A percentile compares a stretch with the other conserved stretches of the same genome.
These are phyloP conservation scores for Phanerochaete sordida DNA, from an alignment of 768 basidiomycete genomes.

Conservation along the genomic window DNA sequence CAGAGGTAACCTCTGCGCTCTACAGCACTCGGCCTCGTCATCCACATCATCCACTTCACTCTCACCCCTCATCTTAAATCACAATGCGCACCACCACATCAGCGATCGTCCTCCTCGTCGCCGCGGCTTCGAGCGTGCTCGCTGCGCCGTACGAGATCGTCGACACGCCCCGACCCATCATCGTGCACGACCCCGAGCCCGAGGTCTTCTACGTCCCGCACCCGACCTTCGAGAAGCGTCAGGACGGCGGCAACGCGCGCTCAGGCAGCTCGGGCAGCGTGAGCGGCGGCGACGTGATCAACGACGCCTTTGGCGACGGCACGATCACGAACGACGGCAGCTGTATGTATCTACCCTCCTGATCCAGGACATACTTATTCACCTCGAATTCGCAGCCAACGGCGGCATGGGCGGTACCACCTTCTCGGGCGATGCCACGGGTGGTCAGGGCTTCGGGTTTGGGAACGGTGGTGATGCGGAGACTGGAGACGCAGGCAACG, in stretches of 20 bases:
- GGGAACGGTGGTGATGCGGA: neutral
- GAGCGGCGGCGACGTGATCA: neutral
- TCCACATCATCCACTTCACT: too few species aligned
- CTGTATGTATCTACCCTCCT: neutral
- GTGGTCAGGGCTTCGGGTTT: neutral
- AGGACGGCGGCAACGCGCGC: neutral
- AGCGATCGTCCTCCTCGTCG: neutral
- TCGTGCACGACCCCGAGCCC: too few species aligned
- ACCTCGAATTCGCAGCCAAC: neutral
- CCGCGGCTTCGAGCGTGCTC: neutral
- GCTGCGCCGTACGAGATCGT: neutral
- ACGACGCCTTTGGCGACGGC: neutral
- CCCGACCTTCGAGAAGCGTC: neutral
- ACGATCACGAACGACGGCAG: neutral
- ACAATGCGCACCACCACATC: neutral
- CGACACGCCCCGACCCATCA: too few species aligned
- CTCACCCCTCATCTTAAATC: too few species aligned
- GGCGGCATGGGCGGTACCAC: constrained; percentile 1
- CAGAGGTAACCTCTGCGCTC: too few species aligned
- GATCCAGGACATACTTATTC: neutral
- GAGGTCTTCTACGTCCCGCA: neutral
- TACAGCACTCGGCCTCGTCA: too few species aligned
- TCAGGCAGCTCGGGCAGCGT: neutral
- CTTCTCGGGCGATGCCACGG: neutral
- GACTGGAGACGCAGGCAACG: neutral